These are phyloP conservation scores for Coelastrella sp. DNA, from an alignment of 139 green algal species.

Conservation along the genomic window DNA sequence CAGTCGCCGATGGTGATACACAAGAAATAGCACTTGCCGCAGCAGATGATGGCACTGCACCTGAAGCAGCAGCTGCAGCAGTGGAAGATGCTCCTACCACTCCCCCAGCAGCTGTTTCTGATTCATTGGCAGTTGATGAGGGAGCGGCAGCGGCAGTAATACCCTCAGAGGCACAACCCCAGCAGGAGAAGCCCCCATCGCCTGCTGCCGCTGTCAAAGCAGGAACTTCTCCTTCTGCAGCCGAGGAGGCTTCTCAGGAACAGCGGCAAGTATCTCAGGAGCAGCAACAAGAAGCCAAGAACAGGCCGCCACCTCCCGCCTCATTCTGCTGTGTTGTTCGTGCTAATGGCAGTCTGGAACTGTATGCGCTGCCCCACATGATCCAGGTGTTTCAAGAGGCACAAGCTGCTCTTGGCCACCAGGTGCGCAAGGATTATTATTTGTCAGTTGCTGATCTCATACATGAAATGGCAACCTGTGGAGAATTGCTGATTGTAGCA, in stretches of 20 bases:
- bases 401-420: constrained; percentile 24
- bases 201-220: not conserved
- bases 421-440: no score
- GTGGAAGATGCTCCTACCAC: not conserved
- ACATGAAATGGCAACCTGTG: no score
- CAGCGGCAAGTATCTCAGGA: not conserved
- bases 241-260: not conserved
- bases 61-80: constrained; percentile 16
- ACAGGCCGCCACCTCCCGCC: not conserved
- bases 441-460: no score
- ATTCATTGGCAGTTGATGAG: not conserved
- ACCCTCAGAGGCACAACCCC: not conserved
- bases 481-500: no score
- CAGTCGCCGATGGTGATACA: not conserved
- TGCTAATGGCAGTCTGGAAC: constrained; percentile 58
- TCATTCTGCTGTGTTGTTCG: constrained; percentile 47
- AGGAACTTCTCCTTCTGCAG: not conserved
- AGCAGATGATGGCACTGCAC: not conserved
- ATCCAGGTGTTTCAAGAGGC: constrained; percentile 41
- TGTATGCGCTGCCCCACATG: constrained; percentile 71
- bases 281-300: not conserved
- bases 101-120: no score
- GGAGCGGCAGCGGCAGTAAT: not conserved
- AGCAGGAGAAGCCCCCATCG: not conserved
- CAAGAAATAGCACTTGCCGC: no score